A percentile compares a stretch with the other conserved stretches of the same genome.
phyloP scores from a whole-genome alignment of 768 basidiomycete species.

The Agaricus bisporus region DNA sequence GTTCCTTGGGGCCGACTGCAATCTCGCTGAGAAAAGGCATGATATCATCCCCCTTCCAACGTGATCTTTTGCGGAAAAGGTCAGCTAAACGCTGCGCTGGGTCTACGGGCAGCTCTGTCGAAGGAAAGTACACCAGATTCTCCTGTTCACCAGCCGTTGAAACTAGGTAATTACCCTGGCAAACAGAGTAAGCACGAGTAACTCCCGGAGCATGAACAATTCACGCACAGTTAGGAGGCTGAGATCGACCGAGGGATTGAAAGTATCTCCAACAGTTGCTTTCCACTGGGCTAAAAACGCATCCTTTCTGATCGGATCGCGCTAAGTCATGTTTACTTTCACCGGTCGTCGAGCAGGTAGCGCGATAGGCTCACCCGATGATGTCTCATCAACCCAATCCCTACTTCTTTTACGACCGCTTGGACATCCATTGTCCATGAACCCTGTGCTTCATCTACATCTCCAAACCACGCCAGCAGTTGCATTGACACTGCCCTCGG shows the following conservation, averaged over 20 bases:
- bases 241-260: slow-evolving; percentile 55
- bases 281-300: slow-evolving; percentile 68
- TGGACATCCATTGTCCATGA: slow-evolving; percentile 64
- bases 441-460: slow-evolving; percentile 32
- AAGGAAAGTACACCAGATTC: slow-evolving; percentile 66
- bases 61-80: slow-evolving; percentile 73
- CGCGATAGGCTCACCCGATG: slow-evolving; percentile 39
- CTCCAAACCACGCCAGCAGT: slow-evolving; percentile 82
- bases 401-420: slow-evolving; percentile 66
- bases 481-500: slow-evolving; percentile 54
- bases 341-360: not conserved
- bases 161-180: slow-evolving; percentile 72
- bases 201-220: not conserved
- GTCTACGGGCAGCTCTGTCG: slow-evolving; percentile 66
- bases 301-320: slow-evolving; percentile 49
- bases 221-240: slow-evolving; percentile 59
- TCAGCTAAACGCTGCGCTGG: slow-evolving; percentile 81
- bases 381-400: slow-evolving; percentile 63
- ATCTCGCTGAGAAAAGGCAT: slow-evolving; percentile 77
- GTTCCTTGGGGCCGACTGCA: slow-evolving; percentile 77
- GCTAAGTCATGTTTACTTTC: slow-evolving; percentile 27
- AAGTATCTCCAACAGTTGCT: slow-evolving; percentile 70
- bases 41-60: slow-evolving; percentile 79
- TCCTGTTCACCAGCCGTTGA: slow-evolving; percentile 30
- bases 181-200: not conserved